A percentile compares a stretch with the other conserved stretches of the same genome.
Conservation (phyloP, 495 filamentous ascomycete species). For the Glarea lozoyensis region DNA sequence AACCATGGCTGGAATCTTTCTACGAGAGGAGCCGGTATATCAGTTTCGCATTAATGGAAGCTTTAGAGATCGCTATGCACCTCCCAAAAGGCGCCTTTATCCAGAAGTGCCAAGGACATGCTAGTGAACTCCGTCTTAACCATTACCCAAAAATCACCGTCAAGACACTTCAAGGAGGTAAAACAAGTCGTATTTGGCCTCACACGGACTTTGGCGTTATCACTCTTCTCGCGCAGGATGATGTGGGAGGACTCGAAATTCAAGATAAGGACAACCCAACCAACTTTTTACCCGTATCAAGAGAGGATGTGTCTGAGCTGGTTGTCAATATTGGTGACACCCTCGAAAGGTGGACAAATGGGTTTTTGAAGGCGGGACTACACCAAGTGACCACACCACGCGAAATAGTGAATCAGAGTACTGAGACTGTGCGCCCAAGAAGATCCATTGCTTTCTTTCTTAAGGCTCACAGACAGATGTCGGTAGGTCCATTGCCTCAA, state of each 20-base stretch:
- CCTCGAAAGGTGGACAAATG: slow-evolving; percentile 50
- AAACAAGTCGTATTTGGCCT: slow-evolving; percentile 39
- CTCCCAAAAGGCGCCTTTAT: neutral
- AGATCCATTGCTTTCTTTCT: neutral
- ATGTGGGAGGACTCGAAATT: slow-evolving; percentile 40
- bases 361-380: slow-evolving; percentile 12
- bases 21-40: slow-evolving; percentile 25
- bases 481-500: neutral
- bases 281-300: slow-evolving; percentile 16
- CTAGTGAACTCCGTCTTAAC: slow-evolving; percentile 28
- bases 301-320: slow-evolving; percentile 35
- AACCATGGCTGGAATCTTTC: slow-evolving; percentile 42
- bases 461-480: neutral
- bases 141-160: slow-evolving; percentile 52
- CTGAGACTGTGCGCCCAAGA: neutral
- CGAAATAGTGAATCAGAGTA: neutral
- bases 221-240: slow-evolving; percentile 40
- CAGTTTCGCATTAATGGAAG: neutral
- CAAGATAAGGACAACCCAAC: neutral
- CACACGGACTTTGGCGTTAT: slow-evolving; percentile 38
- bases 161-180: slow-evolving; percentile 30
- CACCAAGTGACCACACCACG: neutral
- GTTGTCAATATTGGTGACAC: slow-evolving; percentile 50
- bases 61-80: neutral
- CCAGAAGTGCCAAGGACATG: neutral